Evolutionary conservation across 306 rosid genomes (phyloP).

Genomic region (Prunus davidiana): DNA sequence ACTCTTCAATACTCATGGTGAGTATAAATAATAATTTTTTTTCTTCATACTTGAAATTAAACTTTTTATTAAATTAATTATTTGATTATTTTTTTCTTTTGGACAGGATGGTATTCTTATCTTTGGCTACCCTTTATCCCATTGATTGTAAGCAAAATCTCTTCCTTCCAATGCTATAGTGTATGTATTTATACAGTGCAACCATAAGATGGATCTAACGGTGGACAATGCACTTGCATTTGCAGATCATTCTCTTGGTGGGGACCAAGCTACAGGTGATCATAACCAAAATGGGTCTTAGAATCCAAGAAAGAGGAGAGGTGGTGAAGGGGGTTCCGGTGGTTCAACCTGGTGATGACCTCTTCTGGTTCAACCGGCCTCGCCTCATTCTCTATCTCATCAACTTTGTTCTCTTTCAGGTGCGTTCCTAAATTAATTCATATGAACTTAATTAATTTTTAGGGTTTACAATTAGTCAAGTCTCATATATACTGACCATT

Average conservation of each 20-base stretch:
- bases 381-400: constrained; percentile 68
- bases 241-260: constrained; percentile 66
- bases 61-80: background rate
- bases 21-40: background rate
- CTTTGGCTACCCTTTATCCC: constrained; percentile 84
- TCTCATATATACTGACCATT: background rate
- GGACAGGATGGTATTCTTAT: constrained; percentile 75
- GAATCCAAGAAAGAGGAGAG: constrained; percentile 70
- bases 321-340: constrained; percentile 75
- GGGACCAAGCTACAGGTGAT: constrained; percentile 88
- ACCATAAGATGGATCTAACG: background rate
- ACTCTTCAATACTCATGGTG: constrained; percentile 76
- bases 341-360: constrained; percentile 77
- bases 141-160: constrained; percentile 60
- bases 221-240: background rate
- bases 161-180: too few relatives aligned
- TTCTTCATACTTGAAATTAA: too few relatives aligned
- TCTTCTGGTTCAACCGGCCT: constrained; percentile 84
- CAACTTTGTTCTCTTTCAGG: constrained; percentile 89
- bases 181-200: too few relatives aligned
- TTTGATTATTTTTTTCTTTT: background rate
- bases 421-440: background rate
- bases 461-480: background rate
- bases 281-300: constrained; percentile 81
- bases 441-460: background rate